Conservation (phyloP, 768 basidiomycete species). For the Psilocybe subaeruginosa region DNA sequence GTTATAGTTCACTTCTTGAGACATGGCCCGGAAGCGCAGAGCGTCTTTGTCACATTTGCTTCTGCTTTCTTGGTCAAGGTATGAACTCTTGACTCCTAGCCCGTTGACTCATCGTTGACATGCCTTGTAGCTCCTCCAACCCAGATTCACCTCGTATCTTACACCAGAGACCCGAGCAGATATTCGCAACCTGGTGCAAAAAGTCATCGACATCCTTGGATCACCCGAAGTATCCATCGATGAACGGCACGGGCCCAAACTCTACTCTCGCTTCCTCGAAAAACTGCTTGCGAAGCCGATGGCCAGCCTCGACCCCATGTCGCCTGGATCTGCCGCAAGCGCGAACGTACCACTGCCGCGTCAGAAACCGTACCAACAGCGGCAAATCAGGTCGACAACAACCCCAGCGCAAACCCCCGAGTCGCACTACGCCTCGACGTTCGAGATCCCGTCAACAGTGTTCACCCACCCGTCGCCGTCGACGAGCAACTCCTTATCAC, state of each 20-base stretch:
- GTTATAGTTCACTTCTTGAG: slow-evolving; percentile 49
- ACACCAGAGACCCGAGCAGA: slow-evolving; percentile 58
- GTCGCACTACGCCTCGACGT: slow-evolving; percentile 11
- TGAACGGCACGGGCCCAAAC: slow-evolving; percentile 78
- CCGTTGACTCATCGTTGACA: background rate
- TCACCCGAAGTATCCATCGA: slow-evolving; percentile 77
- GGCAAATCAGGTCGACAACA: slow-evolving; percentile 12
- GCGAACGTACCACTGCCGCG: slow-evolving; percentile 19
- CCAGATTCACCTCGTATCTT: slow-evolving; percentile 68
- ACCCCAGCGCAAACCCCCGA: slow-evolving; percentile 22
- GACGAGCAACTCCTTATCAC: slow-evolving; percentile 47
- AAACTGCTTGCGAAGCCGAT: slow-evolving; percentile 67
- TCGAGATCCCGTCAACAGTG: slow-evolving; percentile 28
- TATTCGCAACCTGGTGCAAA: slow-evolving; percentile 65
- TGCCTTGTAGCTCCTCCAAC: slow-evolving; percentile 66
- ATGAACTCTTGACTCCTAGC: slow-evolving; percentile 11
- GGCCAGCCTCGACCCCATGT: slow-evolving; percentile 36
- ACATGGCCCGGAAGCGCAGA: slow-evolving; percentile 80
- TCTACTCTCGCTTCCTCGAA: slow-evolving; percentile 80
- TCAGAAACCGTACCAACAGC: slow-evolving; percentile 6
- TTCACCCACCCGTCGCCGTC: slow-evolving; percentile 42
- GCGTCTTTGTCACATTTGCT: slow-evolving; percentile 80
- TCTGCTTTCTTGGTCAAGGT: slow-evolving; percentile 85
- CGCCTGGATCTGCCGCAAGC: slow-evolving; percentile 21
- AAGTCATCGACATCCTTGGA: slow-evolving; percentile 67